Conservation (phyloP, 1,139 yeast genomes). For the Chernovozyma sophiae-reginae region DNA sequence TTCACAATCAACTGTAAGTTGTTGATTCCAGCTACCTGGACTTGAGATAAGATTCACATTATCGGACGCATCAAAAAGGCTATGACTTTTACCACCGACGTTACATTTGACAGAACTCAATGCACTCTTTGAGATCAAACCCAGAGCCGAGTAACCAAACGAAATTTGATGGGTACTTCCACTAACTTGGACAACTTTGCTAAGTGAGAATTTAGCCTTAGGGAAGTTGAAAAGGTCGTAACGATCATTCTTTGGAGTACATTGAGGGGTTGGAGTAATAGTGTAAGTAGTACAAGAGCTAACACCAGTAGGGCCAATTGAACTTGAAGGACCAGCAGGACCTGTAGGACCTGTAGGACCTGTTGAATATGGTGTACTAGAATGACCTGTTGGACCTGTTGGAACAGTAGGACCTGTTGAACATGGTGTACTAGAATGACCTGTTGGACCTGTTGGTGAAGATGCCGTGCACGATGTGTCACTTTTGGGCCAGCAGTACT, state of each 20-base stretch:
- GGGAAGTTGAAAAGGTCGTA: conserved; percentile 1
- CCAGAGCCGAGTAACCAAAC: background rate
- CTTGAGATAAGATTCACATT: background rate
- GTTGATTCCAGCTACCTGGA: conserved; percentile 3
- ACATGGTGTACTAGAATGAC: background rate
- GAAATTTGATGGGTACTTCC: conserved; percentile 1
- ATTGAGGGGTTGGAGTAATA: conserved; percentile 1
- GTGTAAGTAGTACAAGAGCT: background rate
- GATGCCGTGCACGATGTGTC: background rate
- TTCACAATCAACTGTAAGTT: background rate
- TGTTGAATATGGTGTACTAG: background rate
- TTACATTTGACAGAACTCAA: background rate
- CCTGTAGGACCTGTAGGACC: conserved; percentile 1
- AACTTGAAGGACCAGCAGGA: conserved; percentile 1
- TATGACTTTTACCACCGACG: background rate
- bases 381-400: background rate
- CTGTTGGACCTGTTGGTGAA: background rate
- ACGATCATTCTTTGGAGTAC: conserved; percentile 2
- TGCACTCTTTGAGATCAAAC: background rate
- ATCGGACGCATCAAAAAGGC: conserved; percentile 2
- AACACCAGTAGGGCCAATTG: conserved; percentile 1
- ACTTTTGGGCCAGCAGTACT: background rate
- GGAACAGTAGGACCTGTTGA: background rate
- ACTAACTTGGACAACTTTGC: background rate
- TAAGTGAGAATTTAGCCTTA: background rate